Evolutionary conservation across 2,329 filamentous ascomycete species (phyloP), one percentile per base, ranked within the genome.

Genomic region (Pleurostoma richardsiae): DNA sequence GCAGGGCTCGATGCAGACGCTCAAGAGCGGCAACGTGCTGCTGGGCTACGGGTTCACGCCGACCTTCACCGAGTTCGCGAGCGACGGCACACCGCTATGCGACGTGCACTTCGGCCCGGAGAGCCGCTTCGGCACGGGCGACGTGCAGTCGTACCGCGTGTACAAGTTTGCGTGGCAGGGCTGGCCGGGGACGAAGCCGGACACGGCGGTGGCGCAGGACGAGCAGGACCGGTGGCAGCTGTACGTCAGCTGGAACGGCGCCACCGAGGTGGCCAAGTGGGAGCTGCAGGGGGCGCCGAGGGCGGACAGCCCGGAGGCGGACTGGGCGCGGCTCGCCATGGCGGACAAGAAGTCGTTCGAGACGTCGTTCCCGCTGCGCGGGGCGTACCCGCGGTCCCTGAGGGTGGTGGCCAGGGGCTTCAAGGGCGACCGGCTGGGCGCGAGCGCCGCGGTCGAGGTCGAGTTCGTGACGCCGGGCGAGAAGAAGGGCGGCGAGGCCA

Each of bases 221-320:
- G 49, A 51, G 3, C 28, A 39, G 4, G 46, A 19, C 19, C 19
- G 2, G 2, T 19, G 19, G 19, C 19, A 43, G 10, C 29, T 55
- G n/a, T 55, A 51, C 11, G 48, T 51, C 26, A 54, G 53, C 44
- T 55, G 53, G 52, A 52, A 54, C 41, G 52, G 53, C 26, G 52
- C 53, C 8, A 55, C 52, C 0, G 48, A 50, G 33, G 45, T 53
- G 10, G 41, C 39, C 11, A 44, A 41, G 19, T 54, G 53, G 52
- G 19, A 19, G 19, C 19, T 19, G 19, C 19, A 19, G 19, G 19
- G 19, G 19, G 19, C 19, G 19, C 2, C 19, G 19, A 19, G 19
- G 19, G 19, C 19, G 19, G 19, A 19, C 19, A 19, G 19, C 19
- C 19, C 19, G 19, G 19, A 19, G 19, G 19, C 19, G 19, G 19